Percentiles rank a stretch among this genome's conserved stretches.
Evolutionary conservation across 192 early-diverging fungal species (phyloP).

Genomic region (Powellomyces hirtus): DNA sequence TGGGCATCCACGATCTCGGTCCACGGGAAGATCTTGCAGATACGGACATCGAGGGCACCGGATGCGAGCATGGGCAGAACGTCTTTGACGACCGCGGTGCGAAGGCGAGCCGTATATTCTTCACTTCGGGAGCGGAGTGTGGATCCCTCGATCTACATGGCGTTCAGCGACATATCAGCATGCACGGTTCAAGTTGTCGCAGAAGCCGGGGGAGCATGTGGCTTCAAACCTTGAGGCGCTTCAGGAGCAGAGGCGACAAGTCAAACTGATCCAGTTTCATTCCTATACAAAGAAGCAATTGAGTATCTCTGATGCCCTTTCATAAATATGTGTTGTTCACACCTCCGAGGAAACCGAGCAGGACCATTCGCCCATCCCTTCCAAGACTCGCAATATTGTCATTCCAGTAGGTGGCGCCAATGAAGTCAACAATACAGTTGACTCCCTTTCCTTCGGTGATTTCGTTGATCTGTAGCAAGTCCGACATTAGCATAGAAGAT

Average conservation of each 20-base stretch:
- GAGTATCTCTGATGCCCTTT: background rate
- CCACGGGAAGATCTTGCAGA: constrained; percentile 68
- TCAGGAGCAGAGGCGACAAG: constrained; percentile 54
- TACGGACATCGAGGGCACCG: constrained; percentile 42
- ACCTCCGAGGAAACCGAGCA: constrained; percentile 83
- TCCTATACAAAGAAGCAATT: constrained; percentile 32
- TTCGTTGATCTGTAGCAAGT: too few species aligned
- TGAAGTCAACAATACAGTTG: constrained; percentile 81
- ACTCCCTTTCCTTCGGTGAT: constrained; percentile 72
- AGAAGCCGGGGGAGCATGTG: background rate
- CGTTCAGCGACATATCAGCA: background rate
- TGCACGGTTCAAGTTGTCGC: background rate
- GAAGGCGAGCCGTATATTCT: constrained; percentile 61
- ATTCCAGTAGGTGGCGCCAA: constrained; percentile 57
- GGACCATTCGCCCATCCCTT: constrained; percentile 79
- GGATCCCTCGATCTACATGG: constrained; percentile 72
- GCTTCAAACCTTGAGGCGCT: constrained; percentile 57
- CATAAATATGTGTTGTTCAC: background rate
- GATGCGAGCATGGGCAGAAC: constrained; percentile 53
- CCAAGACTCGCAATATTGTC: constrained; percentile 56
- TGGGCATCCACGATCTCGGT: constrained; percentile 66
- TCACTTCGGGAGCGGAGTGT: constrained; percentile 63
- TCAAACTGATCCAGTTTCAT: constrained; percentile 43
- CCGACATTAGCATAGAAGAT: constrained; percentile 29
- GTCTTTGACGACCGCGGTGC: constrained; percentile 47